Evolutionary conservation across 179 eudicot genomes (phyloP), one percentile per base, ranked within the genome.

Genomic region (Silene noctiflora): DNA sequence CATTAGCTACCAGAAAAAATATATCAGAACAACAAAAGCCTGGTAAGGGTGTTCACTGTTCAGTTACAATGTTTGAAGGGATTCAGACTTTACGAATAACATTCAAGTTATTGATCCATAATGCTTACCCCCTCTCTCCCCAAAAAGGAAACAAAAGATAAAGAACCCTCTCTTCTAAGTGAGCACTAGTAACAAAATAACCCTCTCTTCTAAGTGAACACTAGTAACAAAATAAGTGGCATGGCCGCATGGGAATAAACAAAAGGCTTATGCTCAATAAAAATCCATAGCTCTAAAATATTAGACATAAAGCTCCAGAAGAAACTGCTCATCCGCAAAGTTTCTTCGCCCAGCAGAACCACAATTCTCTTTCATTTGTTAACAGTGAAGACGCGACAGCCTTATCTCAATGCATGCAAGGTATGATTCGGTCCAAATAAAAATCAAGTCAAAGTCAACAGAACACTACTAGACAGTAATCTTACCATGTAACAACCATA

Each of bases 381-480:
- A 67, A 16, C 24, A 67, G 39, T 25, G 39, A 64, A 67, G 14
- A 44, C 8, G 35, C 48, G 11, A 19, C 12, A 68, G 14, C 4
- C 21, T 69, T 21, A 16, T 66, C 70, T 66, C 20, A 66, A 66
- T 31, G 22, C n/a, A 66, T 7, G 21, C 70, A 69, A 25, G 48
- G 4, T n/a, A 69, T 21, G 16, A 39, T 53, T 13, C 7, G 14
- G 61, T 51, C 42, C 19, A 24, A 11, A 27, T 27, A 64, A 63
- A 17, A n/a, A 55, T 17, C 65, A 71, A 60, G 53, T 78, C 46
- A n/a, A 72, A 20, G 65, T 48, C 46, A 19, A 33, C 72, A 63
- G 31, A 48, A 35, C 25, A 69, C 60, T 25, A 31, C 48, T 46
- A 21, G 51, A 44, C 62, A 48, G 60, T 14, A 72, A 27, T 56